Evolutionary conservation across 208 protist species (phyloP), one percentile per base, ranked within the genome.

Genomic region (Leishmania major): DNA sequence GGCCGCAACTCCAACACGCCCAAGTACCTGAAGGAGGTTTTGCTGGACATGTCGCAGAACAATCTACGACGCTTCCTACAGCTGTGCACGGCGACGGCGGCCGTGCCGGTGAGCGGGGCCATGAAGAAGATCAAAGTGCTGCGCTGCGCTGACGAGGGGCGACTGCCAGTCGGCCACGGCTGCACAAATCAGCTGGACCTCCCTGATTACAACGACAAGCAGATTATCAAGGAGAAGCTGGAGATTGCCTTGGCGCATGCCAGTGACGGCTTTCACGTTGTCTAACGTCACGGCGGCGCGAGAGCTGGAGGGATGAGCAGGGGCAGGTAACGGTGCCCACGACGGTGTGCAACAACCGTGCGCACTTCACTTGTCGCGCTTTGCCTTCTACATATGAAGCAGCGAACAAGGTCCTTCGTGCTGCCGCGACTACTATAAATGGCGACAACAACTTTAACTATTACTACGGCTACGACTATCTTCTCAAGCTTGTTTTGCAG

Each of bases 261-360:
- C 17, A 91, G 82, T 74, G 91, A 95, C 71, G 91, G 91, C 49
- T 95, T 95, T 64, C 90, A 95, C 77, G 92, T 95, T 83, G 85
- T 90, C 0, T 95, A 82, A 69, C 35, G 40, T 35, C 28, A 60
- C 31, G 0, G 49, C 47, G 3, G 72, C 31, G 49, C n/a, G 1
- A 62, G 49, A 8, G 49, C 11, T 6, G 5, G 10, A 13, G 22
- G 49, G 47, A 25, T 40, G 45, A 47, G 69, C 5, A 17, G 11
- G 67, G 43, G 7, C 22, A 17, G 1, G 28, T 19, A 53, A 25
- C n/a, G 15, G 37, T 8, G 2, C 0, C 22, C 69, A 51, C 40
- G 45, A 47, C 15, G 43, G 22, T 28, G 37, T 5, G 35, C n/a
- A 3, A 73, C 13, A 47, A 19, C n/a, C 28, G 31, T 35, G n/a